Percentiles rank a stretch among this genome's conserved stretches.
phyloP scores from a whole-genome alignment of 2,329 filamentous ascomycete species.

The Ophiocordyceps robertsii region DNA sequence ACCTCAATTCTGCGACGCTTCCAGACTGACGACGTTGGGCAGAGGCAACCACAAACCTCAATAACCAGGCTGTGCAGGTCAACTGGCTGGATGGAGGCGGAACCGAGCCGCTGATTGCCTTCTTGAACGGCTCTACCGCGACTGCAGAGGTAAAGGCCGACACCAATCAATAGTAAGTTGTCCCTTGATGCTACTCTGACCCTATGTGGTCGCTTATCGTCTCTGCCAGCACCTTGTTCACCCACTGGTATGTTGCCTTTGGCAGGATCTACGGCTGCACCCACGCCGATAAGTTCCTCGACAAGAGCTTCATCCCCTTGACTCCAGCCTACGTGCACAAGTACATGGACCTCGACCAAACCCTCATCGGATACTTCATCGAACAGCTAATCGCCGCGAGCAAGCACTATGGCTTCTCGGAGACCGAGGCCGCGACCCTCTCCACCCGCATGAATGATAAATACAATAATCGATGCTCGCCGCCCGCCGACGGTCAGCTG shows the following conservation, averaged over 20 bases:
- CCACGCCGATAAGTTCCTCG: neutral
- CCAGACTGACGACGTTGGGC: neutral
- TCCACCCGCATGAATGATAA: neutral
- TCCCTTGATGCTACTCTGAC: neutral
- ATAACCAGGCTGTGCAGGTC: neutral
- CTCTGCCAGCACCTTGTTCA: neutral
- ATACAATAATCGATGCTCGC: neutral
- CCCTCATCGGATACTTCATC: neutral
- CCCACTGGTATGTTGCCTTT: neutral
- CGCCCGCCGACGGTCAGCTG: neutral
- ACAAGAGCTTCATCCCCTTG: neutral
- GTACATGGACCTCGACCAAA: neutral
- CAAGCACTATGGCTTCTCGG: neutral
- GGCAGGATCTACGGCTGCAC: neutral
- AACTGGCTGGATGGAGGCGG: neutral
- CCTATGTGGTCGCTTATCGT: neutral
- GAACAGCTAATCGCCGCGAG: neutral
- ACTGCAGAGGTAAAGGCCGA: neutral
- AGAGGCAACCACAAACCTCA: neutral
- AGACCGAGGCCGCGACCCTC: neutral
- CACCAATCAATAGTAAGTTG: neutral
- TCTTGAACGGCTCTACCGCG: neutral
- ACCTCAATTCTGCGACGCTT: neutral
- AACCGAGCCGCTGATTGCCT: neutral
- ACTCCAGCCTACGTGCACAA: neutral